Base-by-base conservation (phyloP, 1,284 basidiomycete species). In the Coniferiporia weirii region DNA sequence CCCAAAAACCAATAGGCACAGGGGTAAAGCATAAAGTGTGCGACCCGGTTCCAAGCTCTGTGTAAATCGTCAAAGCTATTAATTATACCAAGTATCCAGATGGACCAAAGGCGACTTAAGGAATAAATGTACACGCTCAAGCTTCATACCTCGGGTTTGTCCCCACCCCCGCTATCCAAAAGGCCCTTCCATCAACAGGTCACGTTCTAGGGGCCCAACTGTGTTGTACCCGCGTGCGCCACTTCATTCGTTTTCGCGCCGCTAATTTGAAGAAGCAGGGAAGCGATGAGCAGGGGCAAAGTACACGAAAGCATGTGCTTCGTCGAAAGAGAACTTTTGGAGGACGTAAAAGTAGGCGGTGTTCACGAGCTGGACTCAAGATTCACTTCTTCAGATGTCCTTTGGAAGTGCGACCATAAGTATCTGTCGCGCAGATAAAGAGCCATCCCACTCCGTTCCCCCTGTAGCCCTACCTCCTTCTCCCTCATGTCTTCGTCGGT, bases 181-280 rank as follows among this genome's bases (percentile, higher is more conserved):
- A 52, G 48, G 38, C 47, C 22, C 35, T 58, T 46, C 48, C 40
- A 38, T 34, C 12, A 52, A 9, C 12, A n/a, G 7, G 44, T 35
- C 49, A 58, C 56, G 50, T 58, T 58, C 50, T 32, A 32, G 56
- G 56, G 56, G 43, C 43, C 27, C 27, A 27, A 34, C 43, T 48
- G 43, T 58, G 50, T 8, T 46, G 44, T 2, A 15, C 44, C 8
- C 44, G 8, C 17, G 8, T 46, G 12, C 44, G 44, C 44, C 15
- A 12, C 44, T 46, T 46, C 44, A 20, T 4, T 8, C 17, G 44
- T 43, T 43, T n/a, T 43, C 40, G 7, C 17, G 17, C 19, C 8
- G 44, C 44, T n/a, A 2, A 46, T 40, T 40, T n/a, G 44, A 46
- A 46, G 44, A 27, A 27, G 44, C 17, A 46, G 6, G 17, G 44